Evolutionary conservation across 2,329 filamentous ascomycete species (phyloP).

Genomic region (Aureobasidium sp.): DNA sequence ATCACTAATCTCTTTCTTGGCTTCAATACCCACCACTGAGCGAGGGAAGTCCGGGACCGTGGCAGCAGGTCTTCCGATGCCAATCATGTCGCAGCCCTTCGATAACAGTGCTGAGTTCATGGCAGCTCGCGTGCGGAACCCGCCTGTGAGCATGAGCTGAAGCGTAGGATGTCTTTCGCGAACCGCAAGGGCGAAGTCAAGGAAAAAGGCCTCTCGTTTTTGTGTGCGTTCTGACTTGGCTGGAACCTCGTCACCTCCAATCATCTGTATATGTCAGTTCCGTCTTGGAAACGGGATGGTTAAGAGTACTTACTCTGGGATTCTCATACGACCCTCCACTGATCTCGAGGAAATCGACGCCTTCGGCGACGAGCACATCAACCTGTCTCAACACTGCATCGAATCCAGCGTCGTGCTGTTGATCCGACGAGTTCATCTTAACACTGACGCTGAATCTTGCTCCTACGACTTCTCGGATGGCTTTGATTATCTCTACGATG

Average conservation of each 20-base stretch:
- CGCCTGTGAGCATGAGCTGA: conserved; percentile 46
- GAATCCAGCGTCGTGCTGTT: conserved; percentile 20
- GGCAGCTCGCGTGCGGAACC: conserved; percentile 47
- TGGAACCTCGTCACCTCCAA: conserved; percentile 18
- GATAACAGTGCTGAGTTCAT: conserved; percentile 42
- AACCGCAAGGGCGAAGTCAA: conserved; percentile 47
- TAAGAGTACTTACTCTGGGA: conserved; percentile 11
- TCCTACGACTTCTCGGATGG: conserved; percentile 34
- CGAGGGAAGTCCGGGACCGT: conserved; percentile 36
- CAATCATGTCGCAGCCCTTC: conserved; percentile 42
- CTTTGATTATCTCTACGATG: conserved; percentile 36
- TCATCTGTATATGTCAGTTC: conserved; percentile 27
- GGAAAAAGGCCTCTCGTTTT: conserved; percentile 57
- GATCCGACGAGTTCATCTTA: conserved; percentile 45
- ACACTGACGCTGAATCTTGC: conserved; percentile 38
- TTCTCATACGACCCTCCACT: conserved; percentile 44
- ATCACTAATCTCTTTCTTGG: conserved; percentile 22
- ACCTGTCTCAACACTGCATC: conserved; percentile 52
- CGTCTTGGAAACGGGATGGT: neutral
- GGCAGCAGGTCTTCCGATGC: conserved; percentile 39
- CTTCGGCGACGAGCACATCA: conserved; percentile 38
- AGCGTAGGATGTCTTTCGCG: conserved; percentile 20
- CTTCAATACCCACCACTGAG: conserved; percentile 21
- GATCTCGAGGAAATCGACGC: conserved; percentile 60
- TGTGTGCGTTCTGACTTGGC: conserved; percentile 31